Evolutionary conservation across 495 filamentous ascomycete species (phyloP).

Genomic region (Neurospora africana): DNA sequence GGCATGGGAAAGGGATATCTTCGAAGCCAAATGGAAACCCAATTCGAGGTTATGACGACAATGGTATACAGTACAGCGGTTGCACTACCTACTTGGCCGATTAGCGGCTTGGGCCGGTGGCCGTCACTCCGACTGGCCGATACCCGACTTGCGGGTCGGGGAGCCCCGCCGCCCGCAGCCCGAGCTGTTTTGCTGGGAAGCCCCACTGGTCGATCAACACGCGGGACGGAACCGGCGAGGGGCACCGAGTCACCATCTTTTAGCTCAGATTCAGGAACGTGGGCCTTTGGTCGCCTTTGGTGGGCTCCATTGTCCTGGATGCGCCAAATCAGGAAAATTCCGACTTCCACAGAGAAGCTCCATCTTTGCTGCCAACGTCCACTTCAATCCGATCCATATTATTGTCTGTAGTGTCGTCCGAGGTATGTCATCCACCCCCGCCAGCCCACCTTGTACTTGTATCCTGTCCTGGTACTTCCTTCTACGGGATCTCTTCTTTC

Average conservation of each 20-base stretch:
- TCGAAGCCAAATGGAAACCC: not conserved
- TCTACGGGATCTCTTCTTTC: not conserved
- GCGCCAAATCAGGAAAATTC: conserved; percentile 5
- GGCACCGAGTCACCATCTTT: conserved; percentile 9
- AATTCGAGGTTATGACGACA: not conserved
- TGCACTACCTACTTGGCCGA: not conserved
- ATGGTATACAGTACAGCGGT: not conserved
- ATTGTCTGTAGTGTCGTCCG: not conserved
- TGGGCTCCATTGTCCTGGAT: not conserved
- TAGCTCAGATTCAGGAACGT: conserved; percentile 38
- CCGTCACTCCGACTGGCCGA: not conserved
- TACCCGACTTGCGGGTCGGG: not conserved
- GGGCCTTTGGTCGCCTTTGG: conserved; percentile 10
- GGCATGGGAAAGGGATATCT: not conserved
- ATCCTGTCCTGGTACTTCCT: not conserved
- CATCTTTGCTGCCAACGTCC: not conserved
- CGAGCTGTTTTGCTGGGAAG: not conserved
- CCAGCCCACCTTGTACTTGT: not conserved
- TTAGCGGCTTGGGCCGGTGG: not conserved
- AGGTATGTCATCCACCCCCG: not conserved
- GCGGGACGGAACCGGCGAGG: conserved; percentile 13
- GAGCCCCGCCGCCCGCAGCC: not conserved
- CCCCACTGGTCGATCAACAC: not conserved
- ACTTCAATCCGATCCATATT: not conserved
- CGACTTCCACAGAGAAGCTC: not conserved